phyloP scores from a whole-genome alignment of 495 filamentous ascomycete species.

The Lichenothelia convexa region DNA sequence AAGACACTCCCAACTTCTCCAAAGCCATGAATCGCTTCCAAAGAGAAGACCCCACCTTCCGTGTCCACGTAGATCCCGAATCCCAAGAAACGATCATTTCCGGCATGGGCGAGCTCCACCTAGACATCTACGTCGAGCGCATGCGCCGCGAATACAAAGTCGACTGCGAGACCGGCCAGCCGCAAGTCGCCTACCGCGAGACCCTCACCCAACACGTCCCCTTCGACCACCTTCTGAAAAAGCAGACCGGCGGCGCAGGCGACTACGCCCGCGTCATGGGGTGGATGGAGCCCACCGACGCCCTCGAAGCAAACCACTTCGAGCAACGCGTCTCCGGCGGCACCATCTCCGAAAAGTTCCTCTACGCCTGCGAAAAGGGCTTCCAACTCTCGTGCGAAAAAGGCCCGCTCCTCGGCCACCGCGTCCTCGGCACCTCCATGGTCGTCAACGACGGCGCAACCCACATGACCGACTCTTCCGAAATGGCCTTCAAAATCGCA shows the following conservation, averaged over 20 bases:
- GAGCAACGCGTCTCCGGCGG: slow-evolving; percentile 77
- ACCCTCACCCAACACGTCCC: slow-evolving; percentile 59
- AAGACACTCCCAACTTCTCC: slow-evolving; percentile 84
- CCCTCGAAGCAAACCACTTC: slow-evolving; percentile 61
- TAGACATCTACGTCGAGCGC: slow-evolving; percentile 95
- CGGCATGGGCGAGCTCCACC: slow-evolving; percentile 95
- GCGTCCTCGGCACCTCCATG: slow-evolving; percentile 77
- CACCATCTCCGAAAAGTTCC: slow-evolving; percentile 86
- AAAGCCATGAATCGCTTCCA: slow-evolving; percentile 99
- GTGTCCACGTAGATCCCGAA: slow-evolving; percentile 79
- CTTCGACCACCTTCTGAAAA: slow-evolving; percentile 90
- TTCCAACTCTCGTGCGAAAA: slow-evolving; percentile 72
- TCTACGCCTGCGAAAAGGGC: slow-evolving; percentile 90
- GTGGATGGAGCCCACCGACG: slow-evolving; percentile 70
- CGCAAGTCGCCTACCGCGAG: slow-evolving; percentile 95
- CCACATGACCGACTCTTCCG: slow-evolving; percentile 94
- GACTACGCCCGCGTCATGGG: slow-evolving; percentile 90
- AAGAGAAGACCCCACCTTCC: slow-evolving; percentile 95
- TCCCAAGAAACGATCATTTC: slow-evolving; percentile 91
- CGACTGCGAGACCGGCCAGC: slow-evolving; percentile 86
- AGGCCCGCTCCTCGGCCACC: slow-evolving; percentile 85
- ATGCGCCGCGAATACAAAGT: slow-evolving; percentile 96
- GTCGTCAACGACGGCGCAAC: slow-evolving; percentile 92
- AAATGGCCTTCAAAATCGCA: slow-evolving; percentile 95
- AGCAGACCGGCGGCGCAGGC: slow-evolving; percentile 90